A percentile compares a stretch with the other conserved stretches of the same genome.
These are phyloP conservation scores for Hortiboletus rubellus DNA, from an alignment of 1,284 basidiomycete genomes.

Conservation along the genomic window DNA sequence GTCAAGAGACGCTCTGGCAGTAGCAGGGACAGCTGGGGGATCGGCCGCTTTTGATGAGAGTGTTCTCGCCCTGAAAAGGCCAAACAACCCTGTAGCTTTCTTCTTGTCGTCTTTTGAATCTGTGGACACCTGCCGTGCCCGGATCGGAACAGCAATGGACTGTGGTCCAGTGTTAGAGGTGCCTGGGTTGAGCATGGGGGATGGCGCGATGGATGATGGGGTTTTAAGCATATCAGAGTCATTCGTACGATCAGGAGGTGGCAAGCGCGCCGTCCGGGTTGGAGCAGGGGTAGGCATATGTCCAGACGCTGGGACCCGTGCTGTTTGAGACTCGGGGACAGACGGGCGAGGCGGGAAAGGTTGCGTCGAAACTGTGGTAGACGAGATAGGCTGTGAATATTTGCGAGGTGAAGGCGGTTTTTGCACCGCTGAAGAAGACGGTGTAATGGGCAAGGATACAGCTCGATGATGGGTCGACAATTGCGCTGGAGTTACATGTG, in stretches of 20 bases:
- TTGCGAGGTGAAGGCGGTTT: conserved; percentile 34
- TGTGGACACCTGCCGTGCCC: conserved; percentile 30
- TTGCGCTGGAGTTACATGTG: conserved; percentile 24
- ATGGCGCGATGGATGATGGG: conserved; percentile 53
- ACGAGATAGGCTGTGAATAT: conserved; percentile 31
- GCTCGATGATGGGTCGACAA: conserved; percentile 25
- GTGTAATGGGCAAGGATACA: conserved; percentile 30
- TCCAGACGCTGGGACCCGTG: conserved; percentile 20
- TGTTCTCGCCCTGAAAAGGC: conserved; percentile 35
- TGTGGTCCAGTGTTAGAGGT: conserved; percentile 8
- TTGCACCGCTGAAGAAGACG: conserved; percentile 18
- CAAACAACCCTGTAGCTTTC: conserved; percentile 31
- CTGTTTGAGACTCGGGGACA: conserved; percentile 14
- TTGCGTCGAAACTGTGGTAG: conserved; percentile 28
- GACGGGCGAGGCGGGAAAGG: conserved; percentile 32
- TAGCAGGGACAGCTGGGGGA: conserved; percentile 15
- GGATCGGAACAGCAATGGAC: conserved; percentile 17
- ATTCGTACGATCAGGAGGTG: conserved; percentile 28
- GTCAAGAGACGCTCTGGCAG: conserved; percentile 24
- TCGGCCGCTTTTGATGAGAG: conserved; percentile 34
- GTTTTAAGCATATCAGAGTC: conserved; percentile 51
- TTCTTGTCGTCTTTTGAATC: conserved; percentile 38
- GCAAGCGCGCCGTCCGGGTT: conserved; percentile 15
- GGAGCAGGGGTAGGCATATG: conserved; percentile 27
- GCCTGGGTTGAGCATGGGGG: conserved; percentile 35